Percentiles rank a stretch among this genome's conserved stretches.
These are phyloP conservation scores for Sugiyamaella valdiviana DNA, from an alignment of 805 yeast species.

Conservation along the genomic window DNA sequence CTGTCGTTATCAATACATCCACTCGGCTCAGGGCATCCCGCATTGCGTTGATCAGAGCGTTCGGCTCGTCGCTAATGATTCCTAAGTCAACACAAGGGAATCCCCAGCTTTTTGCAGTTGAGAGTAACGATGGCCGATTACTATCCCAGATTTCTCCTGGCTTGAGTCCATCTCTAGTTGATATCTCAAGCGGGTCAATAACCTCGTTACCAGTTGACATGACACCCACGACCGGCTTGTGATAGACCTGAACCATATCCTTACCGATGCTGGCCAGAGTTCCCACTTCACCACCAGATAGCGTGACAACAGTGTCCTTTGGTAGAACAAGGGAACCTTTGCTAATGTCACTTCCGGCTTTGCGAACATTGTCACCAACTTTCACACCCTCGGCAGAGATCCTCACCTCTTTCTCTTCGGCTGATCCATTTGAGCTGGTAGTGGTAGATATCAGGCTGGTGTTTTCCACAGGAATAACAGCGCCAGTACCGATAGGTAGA, in stretches of 20 bases:
- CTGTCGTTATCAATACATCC: slow-evolving; percentile 46
- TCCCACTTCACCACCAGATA: slow-evolving; percentile 47
- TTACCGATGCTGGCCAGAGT: slow-evolving; percentile 44
- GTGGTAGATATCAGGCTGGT: slow-evolving; percentile 33
- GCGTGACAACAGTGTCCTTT: slow-evolving; percentile 35
- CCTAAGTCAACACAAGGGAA: slow-evolving; percentile 43
- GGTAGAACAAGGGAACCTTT: slow-evolving; percentile 35
- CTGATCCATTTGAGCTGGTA: slow-evolving; percentile 35
- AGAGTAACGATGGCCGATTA: slow-evolving; percentile 43
- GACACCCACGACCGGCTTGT: slow-evolving; percentile 42
- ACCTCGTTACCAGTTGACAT: slow-evolving; percentile 50
- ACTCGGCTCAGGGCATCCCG: slow-evolving; percentile 24
- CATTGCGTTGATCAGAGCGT: slow-evolving; percentile 17
- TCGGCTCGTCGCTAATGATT: slow-evolving; percentile 40
- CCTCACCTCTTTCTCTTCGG: slow-evolving; percentile 39
- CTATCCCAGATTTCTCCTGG: slow-evolving; percentile 47
- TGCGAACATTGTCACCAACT: slow-evolving; percentile 42
- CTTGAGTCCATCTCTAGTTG: slow-evolving; percentile 10
- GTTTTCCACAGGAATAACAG: slow-evolving; percentile 51
- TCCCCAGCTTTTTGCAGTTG: slow-evolving; percentile 34
- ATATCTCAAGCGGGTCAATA: slow-evolving; percentile 29
- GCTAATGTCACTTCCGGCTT: slow-evolving; percentile 43
- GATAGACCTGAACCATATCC: slow-evolving; percentile 33
- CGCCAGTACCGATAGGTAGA: slow-evolving; percentile 47
- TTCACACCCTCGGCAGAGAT: slow-evolving; percentile 35